Conservation (phyloP, 495 filamentous ascomycete species). For the Aspergillus carlsbadensis region DNA sequence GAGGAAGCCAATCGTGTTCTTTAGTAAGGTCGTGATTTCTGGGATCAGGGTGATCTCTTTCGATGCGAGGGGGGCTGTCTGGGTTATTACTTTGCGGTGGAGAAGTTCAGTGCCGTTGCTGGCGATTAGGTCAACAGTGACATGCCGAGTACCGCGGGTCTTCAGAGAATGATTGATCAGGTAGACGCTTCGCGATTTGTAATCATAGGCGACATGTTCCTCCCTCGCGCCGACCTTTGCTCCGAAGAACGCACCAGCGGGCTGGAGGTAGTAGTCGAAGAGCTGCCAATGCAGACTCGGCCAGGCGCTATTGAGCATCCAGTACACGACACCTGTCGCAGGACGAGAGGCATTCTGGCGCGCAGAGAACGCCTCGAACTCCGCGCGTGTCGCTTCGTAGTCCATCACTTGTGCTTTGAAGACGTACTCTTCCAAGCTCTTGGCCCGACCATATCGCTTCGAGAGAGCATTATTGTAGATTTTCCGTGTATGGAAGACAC, state of each 20-base stretch:
- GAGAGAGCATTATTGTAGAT: slow-evolving; percentile 58
- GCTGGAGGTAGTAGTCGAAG: slow-evolving; percentile 62
- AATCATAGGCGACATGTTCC: slow-evolving; percentile 61
- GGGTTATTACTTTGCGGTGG: slow-evolving; percentile 18
- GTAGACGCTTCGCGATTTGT: slow-evolving; percentile 42
- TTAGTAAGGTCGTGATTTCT: slow-evolving; percentile 24
- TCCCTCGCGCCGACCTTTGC: slow-evolving; percentile 49
- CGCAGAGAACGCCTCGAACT: slow-evolving; percentile 57
- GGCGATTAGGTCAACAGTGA: slow-evolving; percentile 50
- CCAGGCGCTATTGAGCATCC: slow-evolving; percentile 69
- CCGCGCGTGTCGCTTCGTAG: slow-evolving; percentile 60
- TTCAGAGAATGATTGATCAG: slow-evolving; percentile 56
- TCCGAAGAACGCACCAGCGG: slow-evolving; percentile 60
- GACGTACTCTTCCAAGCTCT: slow-evolving; percentile 54
- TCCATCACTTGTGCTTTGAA: slow-evolving; percentile 57
- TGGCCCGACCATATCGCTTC: slow-evolving; percentile 52
- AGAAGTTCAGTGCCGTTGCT: slow-evolving; percentile 42
- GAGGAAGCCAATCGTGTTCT: slow-evolving; percentile 49
- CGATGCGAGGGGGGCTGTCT: slow-evolving; percentile 27
- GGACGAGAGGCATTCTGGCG: slow-evolving; percentile 50
- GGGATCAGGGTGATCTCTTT: slow-evolving; percentile 22
- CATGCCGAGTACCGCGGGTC: slow-evolving; percentile 36
- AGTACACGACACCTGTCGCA: slow-evolving; percentile 63
- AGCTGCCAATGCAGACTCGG: slow-evolving; percentile 66
- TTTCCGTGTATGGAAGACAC: slow-evolving; percentile 51